Percentiles rank a stretch among this genome's conserved stretches.
These are phyloP conservation scores for Colletotrichum sp. DNA, from an alignment of 2,329 filamentous ascomycete species.

Conservation along the genomic window DNA sequence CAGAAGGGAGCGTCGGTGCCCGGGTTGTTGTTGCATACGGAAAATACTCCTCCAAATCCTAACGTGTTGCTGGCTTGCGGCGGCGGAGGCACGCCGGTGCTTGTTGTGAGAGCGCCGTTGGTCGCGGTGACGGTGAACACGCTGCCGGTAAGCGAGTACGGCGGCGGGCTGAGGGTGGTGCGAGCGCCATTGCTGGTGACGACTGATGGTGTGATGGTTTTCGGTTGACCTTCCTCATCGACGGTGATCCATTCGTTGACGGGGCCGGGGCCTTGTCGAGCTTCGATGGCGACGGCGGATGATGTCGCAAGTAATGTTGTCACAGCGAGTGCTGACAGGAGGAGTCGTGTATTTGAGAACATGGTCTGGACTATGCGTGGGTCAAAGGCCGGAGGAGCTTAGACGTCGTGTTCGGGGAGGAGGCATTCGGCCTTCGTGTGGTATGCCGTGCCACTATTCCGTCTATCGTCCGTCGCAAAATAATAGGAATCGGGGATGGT, in stretches of 20 bases:
- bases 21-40: constrained; percentile 29
- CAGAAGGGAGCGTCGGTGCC: constrained; percentile 35
- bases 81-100: constrained; percentile 34
- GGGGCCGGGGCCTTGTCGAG: constrained; percentile 1
- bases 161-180: constrained; percentile 32
- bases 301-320: not conserved
- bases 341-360: not conserved
- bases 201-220: constrained; percentile 32
- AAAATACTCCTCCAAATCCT: constrained; percentile 31
- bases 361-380: not conserved
- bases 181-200: constrained; percentile 27
- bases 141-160: constrained; percentile 29
- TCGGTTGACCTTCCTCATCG: constrained; percentile 27
- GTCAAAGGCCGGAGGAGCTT: not conserved
- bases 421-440: not conserved
- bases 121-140: constrained; percentile 32
- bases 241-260: constrained; percentile 35
- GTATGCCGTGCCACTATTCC: not conserved
- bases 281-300: constrained; percentile 9
- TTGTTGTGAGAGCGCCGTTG: constrained; percentile 26
- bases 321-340: not conserved
- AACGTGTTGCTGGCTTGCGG: constrained; percentile 30
- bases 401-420: not conserved
- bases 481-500: not conserved
- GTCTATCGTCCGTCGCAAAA: not conserved